phyloP scores from a whole-genome alignment of 768 basidiomycete species.

The Coprinellus aureogranulatus region DNA sequence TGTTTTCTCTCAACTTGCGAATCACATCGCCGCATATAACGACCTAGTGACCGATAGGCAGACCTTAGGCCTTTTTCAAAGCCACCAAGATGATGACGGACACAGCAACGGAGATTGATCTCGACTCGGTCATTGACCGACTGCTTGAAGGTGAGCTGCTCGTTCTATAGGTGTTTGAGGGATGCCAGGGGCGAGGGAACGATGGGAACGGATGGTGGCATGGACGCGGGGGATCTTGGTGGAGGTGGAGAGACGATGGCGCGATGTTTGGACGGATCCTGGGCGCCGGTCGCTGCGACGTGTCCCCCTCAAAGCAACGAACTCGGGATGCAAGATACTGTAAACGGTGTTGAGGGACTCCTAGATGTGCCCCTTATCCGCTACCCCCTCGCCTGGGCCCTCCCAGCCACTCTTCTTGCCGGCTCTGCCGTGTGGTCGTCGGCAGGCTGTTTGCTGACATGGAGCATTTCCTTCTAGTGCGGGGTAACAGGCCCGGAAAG shows the following conservation, averaged over 20 bases:
- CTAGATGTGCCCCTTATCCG: no score
- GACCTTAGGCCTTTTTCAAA: background rate
- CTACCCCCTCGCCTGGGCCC: slow-evolving; percentile 4
- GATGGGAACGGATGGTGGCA: slow-evolving; percentile 6
- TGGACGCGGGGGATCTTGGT: background rate
- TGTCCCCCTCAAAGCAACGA: background rate
- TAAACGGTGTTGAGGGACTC: no score
- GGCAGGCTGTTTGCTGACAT: slow-evolving; percentile 19
- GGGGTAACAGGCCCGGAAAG: slow-evolving; percentile 97
- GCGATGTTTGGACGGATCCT: slow-evolving; percentile 1
- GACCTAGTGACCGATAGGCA: slow-evolving; percentile 3
- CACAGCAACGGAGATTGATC: slow-evolving; percentile 88
- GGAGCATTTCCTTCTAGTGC: slow-evolving; percentile 55
- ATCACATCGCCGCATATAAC: slow-evolving; percentile 12
- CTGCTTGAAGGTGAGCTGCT: slow-evolving; percentile 82
- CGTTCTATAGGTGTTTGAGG: background rate
- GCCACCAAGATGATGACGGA: slow-evolving; percentile 58
- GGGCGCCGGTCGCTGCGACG: slow-evolving; percentile 6
- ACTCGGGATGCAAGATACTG: no score
- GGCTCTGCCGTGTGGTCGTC: no score
- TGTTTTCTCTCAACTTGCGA: slow-evolving; percentile 13
- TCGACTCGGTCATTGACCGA: slow-evolving; percentile 99
- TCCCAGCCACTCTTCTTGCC: no score
- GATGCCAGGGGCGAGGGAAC: background rate
- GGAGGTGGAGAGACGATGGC: background rate